Base-by-base conservation (phyloP, 768 basidiomycete genomes). In the Fistulinella prunicolor region DNA sequence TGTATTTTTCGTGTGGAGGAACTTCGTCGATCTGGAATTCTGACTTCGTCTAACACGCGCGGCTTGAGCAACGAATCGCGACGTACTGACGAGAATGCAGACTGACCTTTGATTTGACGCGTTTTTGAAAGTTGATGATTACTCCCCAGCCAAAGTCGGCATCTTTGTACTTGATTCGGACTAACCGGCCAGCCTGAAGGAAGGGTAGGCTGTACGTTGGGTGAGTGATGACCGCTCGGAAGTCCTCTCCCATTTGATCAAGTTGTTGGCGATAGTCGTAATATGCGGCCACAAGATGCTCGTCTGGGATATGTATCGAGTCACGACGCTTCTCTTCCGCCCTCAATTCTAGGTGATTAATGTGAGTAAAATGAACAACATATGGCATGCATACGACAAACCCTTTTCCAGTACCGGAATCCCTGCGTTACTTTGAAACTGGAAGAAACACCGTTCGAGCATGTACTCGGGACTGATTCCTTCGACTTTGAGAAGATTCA, bases 401-500 rank as follows among this genome's bases (percentile, higher is more conserved):
- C 95, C 89, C 48, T 86, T 79, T 63, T 94, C 86, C 8, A 95
- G 70, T 42, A 74, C 68, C 1, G 96, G 96, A 41, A 98, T 87
- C n/a, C 85, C 87, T 21, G 87, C 82, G 52, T 79, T 93, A 66
- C 89, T 97, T 70, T 99, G 96, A 71, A 97, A 98, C 68, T 99
- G 96, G 78, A 90, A 89, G 77, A 99, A 99, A 72, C 94, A 97
- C 38, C 90, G 76, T 68, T 96, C 91, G 10, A 99, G 77, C 95
- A 99, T 98, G 66, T 79, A 97, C 70, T 99, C 96, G 6, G 96
- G 96, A 59, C 91, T 97, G 58, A 99, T 85, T 6, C 94, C 95
- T 68, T 99, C 96, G 16, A 99, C 96, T 64, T 97, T 88, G 83
- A 99, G 94, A 55, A 99, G 70, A 69, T 98, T 99, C 63, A 99